Conservation (phyloP, 1,139 yeast species). For the Candida sp. region DNA sequence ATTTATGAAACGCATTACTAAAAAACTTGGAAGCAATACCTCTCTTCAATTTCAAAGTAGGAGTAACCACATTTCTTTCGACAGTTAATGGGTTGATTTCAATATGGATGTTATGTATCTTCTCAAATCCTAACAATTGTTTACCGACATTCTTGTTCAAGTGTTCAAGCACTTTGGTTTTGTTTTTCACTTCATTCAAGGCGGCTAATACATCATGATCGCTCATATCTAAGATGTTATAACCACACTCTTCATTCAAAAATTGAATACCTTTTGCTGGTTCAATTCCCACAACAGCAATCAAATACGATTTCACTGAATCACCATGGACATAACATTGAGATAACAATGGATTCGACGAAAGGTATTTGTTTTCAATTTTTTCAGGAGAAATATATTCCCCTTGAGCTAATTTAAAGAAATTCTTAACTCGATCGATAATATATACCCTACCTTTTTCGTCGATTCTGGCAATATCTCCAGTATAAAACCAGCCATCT, state of each 20-base stretch:
- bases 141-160: constrained; percentile 21
- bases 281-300: constrained; percentile 59
- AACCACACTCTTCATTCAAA: constrained; percentile 15
- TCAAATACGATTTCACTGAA: constrained; percentile 51
- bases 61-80: constrained; percentile 37
- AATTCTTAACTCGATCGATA: constrained; percentile 36
- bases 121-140: constrained; percentile 26
- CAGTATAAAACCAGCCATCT: constrained; percentile 36
- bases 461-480: constrained; percentile 34
- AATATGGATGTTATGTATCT: constrained; percentile 29
- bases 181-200: constrained; percentile 24
- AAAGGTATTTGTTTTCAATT: constrained; percentile 29
- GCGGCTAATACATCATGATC: constrained; percentile 19
- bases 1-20: constrained; percentile 14
- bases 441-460: constrained; percentile 23
- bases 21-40: constrained; percentile 29
- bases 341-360: constrained; percentile 22
- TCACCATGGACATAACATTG: constrained; percentile 49
- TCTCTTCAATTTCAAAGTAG: constrained; percentile 34
- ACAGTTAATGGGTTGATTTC: constrained; percentile 34
- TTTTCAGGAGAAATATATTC: constrained; percentile 36
- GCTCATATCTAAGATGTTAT: constrained; percentile 10
- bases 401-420: constrained; percentile 39
- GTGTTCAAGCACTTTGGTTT: constrained; percentile 17
- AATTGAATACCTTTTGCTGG: constrained; percentile 16